phyloP scores from a whole-genome alignment of 2,329 filamentous ascomycete species.

The Fusarium mundagurra region DNA sequence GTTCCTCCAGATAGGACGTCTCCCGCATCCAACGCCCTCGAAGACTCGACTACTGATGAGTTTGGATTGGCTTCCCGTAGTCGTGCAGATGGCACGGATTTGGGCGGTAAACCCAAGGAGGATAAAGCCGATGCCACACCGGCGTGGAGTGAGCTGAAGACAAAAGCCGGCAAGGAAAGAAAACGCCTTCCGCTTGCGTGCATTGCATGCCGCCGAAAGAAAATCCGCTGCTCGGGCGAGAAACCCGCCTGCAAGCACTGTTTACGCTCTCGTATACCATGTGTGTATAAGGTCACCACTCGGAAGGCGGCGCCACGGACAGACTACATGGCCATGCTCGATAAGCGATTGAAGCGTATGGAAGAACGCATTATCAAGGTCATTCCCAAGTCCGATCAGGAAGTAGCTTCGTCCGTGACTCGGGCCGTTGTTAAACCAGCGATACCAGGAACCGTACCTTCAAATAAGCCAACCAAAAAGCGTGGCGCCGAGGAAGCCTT shows the following conservation, averaged over 20 bases:
- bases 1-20: slow-evolving; percentile 55
- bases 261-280: slow-evolving; percentile 88
- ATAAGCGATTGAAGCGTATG: slow-evolving; percentile 95
- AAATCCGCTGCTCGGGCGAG: slow-evolving; percentile 97
- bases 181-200: slow-evolving; percentile 93
- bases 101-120: slow-evolving; percentile 63
- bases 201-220: slow-evolving; percentile 95
- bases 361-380: slow-evolving; percentile 97
- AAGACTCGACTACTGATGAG: slow-evolving; percentile 66
- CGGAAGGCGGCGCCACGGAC: slow-evolving; percentile 93
- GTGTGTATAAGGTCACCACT: slow-evolving; percentile 96
- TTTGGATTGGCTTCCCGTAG: slow-evolving; percentile 62
- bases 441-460: slow-evolving; percentile 63
- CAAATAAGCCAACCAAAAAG: slow-evolving; percentile 72
- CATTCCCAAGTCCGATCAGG: slow-evolving; percentile 86
- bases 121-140: slow-evolving; percentile 68
- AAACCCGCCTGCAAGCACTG: slow-evolving; percentile 98
- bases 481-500: slow-evolving; percentile 89
- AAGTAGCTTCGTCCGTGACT: slow-evolving; percentile 72
- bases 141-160: slow-evolving; percentile 85
- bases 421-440: slow-evolving; percentile 87
- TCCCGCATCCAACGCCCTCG: slow-evolving; percentile 58
- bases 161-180: slow-evolving; percentile 93
- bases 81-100: slow-evolving; percentile 63
- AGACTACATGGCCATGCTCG: slow-evolving; percentile 99